These are phyloP conservation scores for Bjerkandera adusta DNA, from an alignment of 1,284 basidiomycete genomes.

Conservation along the genomic window DNA sequence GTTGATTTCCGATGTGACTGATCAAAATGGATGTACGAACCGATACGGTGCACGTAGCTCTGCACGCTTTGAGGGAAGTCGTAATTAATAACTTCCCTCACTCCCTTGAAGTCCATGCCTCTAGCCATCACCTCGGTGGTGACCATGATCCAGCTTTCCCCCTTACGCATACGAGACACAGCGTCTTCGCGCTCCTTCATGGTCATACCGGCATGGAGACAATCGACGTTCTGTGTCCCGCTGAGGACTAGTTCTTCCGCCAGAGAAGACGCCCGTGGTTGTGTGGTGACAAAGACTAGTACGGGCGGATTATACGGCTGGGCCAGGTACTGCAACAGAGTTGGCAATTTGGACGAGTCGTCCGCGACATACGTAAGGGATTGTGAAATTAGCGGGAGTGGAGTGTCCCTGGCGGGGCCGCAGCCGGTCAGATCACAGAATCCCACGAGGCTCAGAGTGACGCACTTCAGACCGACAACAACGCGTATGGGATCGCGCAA, in stretches of 20 bases:
- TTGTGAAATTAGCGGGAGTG: slow-evolving; percentile 79
- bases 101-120: slow-evolving; percentile 97
- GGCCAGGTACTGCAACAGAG: slow-evolving; percentile 74
- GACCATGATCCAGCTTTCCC: slow-evolving; percentile 89
- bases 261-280: slow-evolving; percentile 87
- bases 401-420: slow-evolving; percentile 71
- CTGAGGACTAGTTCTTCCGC: slow-evolving; percentile 85
- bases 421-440: slow-evolving; percentile 6
- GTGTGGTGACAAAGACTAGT: slow-evolving; percentile 92
- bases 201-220: slow-evolving; percentile 87
- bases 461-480: slow-evolving; percentile 92
- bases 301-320: slow-evolving; percentile 91
- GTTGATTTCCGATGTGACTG: background rate
- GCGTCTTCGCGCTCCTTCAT: slow-evolving; percentile 87
- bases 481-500: slow-evolving; percentile 83
- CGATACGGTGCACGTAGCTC: slow-evolving; percentile 95
- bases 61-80: slow-evolving; percentile 94
- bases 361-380: slow-evolving; percentile 89
- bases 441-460: slow-evolving; percentile 14
- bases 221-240: slow-evolving; percentile 86
- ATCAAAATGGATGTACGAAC: slow-evolving; percentile 34
- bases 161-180: slow-evolving; percentile 81
- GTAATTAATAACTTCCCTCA: slow-evolving; percentile 94
- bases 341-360: slow-evolving; percentile 91
- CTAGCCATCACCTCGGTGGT: slow-evolving; percentile 95